Evolutionary conservation across 1,139 yeast genomes (phyloP), one percentile per base, ranked within the genome.

Genomic region (Trichomonascaceae sp.): DNA sequence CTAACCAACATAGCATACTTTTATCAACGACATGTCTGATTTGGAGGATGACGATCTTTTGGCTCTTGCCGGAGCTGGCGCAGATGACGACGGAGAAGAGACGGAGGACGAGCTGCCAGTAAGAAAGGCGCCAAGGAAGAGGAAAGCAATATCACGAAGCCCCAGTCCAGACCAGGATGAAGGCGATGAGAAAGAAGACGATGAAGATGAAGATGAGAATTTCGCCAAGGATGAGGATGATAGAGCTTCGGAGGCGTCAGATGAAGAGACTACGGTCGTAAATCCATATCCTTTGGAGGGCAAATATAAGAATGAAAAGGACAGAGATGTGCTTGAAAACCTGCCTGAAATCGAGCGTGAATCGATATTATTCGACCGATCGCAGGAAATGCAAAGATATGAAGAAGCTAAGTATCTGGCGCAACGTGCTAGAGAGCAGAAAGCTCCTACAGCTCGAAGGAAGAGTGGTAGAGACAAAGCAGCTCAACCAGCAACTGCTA

Each of bases 221-320:
- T 62, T 53, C 17, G 64, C 58, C 48, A 70, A 66, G 43, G 63
- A 56, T 20, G 76, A 69, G 47, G 74, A 71, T 45, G 75, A 69
- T 36, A 71, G 66, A 3, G 73, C 65, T n/a, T 76, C 68, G 2
- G 76, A 68, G 18, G 78, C 70, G 9, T 77, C 74, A 10, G 78
- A 70, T 3, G 77, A 71, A 2, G 77, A 71, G 1, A 80, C 74
- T 32, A 71, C 68, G 8, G 71, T 68, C 22, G 74, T 74, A 53
- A 79, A 85, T 61, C 99, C 98, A 7, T 93, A 91, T 68, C 99
- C 99, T 1, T 72, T 93, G 55, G 97, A 90, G 67, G 96, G 96
- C 15, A 89, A 89, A 66, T 93, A 84, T 74, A 87, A 83, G 64
- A 87, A 90, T 69, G 96, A 84, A 56, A 77, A 75, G 8, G 99